Percentiles rank a stretch among this genome's conserved stretches.
Evolutionary conservation across 1,139 yeast genomes (phyloP).

Genomic region (Yueomyces sp.): DNA sequence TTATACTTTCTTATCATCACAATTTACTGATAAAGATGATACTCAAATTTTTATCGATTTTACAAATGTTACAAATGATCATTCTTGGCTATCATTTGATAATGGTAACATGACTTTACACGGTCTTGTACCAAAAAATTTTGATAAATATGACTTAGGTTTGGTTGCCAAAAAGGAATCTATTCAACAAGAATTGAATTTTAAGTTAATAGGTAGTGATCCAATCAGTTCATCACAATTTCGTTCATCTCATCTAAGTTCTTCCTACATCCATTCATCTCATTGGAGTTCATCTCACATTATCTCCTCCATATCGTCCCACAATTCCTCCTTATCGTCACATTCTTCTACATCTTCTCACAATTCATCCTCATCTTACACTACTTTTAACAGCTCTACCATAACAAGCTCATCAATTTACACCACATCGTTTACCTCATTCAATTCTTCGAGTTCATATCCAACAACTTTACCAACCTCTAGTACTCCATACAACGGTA

Average conservation of each 20-base stretch:
- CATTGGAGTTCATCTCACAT: not conserved
- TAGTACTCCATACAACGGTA: constrained; percentile 17
- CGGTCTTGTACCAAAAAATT: constrained; percentile 55
- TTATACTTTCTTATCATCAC: constrained; percentile 38
- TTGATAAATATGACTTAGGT: constrained; percentile 36
- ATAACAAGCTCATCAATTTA: constrained; percentile 8
- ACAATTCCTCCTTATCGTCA: not conserved
- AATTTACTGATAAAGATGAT: constrained; percentile 39
- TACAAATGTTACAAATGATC: constrained; percentile 26
- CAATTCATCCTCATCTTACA: not conserved
- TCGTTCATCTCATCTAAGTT: not conserved
- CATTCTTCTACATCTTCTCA: constrained; percentile 1
- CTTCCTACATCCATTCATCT: not conserved
- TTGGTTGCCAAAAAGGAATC: constrained; percentile 38
- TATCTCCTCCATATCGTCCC: not conserved
- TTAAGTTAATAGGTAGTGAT: constrained; percentile 44
- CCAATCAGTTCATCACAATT: constrained; percentile 2
- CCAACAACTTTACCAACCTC: constrained; percentile 13
- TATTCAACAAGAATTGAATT: constrained; percentile 33
- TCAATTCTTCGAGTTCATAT: constrained; percentile 19
- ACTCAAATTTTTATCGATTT: constrained; percentile 39
- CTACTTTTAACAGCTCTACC: constrained; percentile 21
- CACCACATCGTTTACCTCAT: constrained; percentile 18
- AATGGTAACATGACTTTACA: constrained; percentile 47
- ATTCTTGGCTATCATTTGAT: constrained; percentile 55